Evolutionary conservation across 2,329 filamentous ascomycete genomes (phyloP), one percentile per base, ranked within the genome.

Genomic region (Hypoxylon sp.): DNA sequence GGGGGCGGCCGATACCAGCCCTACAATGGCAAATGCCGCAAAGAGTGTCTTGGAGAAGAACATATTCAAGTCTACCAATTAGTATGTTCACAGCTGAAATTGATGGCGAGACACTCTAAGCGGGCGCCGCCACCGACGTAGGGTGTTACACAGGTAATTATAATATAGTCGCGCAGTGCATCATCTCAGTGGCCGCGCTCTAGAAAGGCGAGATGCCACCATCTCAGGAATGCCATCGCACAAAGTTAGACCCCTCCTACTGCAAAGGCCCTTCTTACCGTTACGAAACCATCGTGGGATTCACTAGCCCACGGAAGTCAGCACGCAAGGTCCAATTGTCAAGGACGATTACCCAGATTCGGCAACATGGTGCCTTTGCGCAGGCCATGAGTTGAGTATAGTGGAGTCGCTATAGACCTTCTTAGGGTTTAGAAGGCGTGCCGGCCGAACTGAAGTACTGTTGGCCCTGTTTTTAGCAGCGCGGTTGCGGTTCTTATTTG

Each of bases 271-370:
- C 30, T 48, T 59, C 48, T 50, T n/a, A 51, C 61, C 17, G n/a
- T 20, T 63, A 55, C 40, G 42, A 50, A 58, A 17, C 46, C 25
- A 64, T 64, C 42, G 48, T 27, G 60, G 54, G 40, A 31, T 17
- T 51, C 4, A 33, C 40, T 56, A 58, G 46, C 33, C 4, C 37
- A 54, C 11, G 35, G 50, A 22, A 35, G 33, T 48, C 17, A 46
- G 30, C 22, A 67, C 55, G 64, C 64, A 59, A 68, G 64, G 64
- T 44, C 56, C 57, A 49, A 68, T 68, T 70, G 61, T 65, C 64
- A 44, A 64, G 46, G 53, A 22, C 17, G 48, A 66, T 46, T 60
- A 61, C 54, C 64, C 55, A 44, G 14, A 64, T 66, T 49, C 27
- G 63, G 59, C 33, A 60, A 33, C 4, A 54, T 31, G n/a, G 27